phyloP scores from a whole-genome alignment of 495 filamentous ascomycete species.

The Aspergillus wentii region DNA sequence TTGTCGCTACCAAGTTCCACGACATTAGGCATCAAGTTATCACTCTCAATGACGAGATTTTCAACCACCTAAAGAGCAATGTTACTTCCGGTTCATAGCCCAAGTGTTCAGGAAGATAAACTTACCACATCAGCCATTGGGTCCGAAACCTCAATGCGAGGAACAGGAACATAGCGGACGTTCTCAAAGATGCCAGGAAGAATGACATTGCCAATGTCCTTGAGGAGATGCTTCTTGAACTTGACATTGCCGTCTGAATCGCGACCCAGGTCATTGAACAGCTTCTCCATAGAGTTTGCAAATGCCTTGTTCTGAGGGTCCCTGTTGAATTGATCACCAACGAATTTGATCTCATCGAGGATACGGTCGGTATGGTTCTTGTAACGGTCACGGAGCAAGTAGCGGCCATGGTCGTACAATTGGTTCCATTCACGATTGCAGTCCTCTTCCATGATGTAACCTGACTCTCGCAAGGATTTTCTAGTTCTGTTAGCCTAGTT shows the following conservation, averaged over 20 bases:
- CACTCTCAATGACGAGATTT: constrained; percentile 91
- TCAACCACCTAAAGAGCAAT: constrained; percentile 66
- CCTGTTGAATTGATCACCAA: constrained; percentile 81
- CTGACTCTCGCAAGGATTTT: constrained; percentile 79
- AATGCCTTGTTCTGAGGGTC: constrained; percentile 84
- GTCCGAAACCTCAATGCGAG: constrained; percentile 90
- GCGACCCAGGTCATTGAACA: constrained; percentile 84
- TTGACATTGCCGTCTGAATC: constrained; percentile 75
- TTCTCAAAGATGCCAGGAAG: constrained; percentile 81
- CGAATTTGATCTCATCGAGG: constrained; percentile 83
- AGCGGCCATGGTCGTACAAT: constrained; percentile 82
- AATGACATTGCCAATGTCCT: constrained; percentile 83
- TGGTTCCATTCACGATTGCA: constrained; percentile 79
- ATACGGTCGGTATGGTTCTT: constrained; percentile 82
- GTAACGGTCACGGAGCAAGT: constrained; percentile 85
- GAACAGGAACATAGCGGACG: constrained; percentile 87
- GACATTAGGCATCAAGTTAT: constrained; percentile 95
- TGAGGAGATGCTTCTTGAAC: constrained; percentile 90
- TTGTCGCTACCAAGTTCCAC: constrained; percentile 89
- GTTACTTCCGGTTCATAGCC: background rate
- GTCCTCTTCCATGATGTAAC: constrained; percentile 81
- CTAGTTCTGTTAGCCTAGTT: constrained; percentile 17
- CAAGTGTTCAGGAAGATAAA: constrained; percentile 5
- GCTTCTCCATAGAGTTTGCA: constrained; percentile 66
- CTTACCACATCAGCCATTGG: constrained; percentile 66